Base-by-base conservation (phyloP, 768 basidiomycete genomes). In the Russula sp. region DNA sequence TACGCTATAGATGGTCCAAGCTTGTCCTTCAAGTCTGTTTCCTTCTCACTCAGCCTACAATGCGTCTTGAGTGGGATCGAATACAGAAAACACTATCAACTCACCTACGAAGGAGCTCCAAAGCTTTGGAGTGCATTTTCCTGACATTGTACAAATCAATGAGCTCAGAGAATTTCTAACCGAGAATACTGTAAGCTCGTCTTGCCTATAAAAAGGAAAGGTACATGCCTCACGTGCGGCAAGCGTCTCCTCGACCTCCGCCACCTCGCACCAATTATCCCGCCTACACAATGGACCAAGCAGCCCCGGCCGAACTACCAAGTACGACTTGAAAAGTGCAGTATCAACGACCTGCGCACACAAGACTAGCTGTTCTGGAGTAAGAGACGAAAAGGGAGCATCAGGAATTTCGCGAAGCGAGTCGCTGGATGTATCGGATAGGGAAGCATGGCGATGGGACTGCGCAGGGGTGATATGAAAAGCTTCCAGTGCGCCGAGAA, bases 191-290 rank as follows among this genome's bases (percentile, higher is more conserved):
- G 9, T 64, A 18, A 65, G 16, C 5, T 11, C 5, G 13, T 39
- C 20, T 16, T 39, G 47, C 20, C 14, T 36, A 32, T 8, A 14
- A 4, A 2, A 49, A 36, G 47, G 54, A 56, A 22, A 29, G 16
- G 16, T n/a, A 69, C 80, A 35, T 59, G 92, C 95, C 83, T 88
- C 86, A 39, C 88, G 82, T 34, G 82, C 83, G 60, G 84, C 80
- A 56, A 99, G 74, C 62, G 93, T 83, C 70, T 90, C 93, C 71
- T 99, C 94, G 1, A 95, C 91, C 68, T 95, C 90, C 5, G 84
- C 85, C 1, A 98, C 94, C 70, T 98, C 97, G 73, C 96, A 98
- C 93, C 94, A 99, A 73, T 97, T 98, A 2, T 91, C 83, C 29
- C 96, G 77, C 46, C 96, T 82, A 73, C 96, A 98, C 53, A 98